phyloP scores from a whole-genome alignment of 2,329 filamentous ascomycete genomes.

The Atkinsonella hypoxylon region DNA sequence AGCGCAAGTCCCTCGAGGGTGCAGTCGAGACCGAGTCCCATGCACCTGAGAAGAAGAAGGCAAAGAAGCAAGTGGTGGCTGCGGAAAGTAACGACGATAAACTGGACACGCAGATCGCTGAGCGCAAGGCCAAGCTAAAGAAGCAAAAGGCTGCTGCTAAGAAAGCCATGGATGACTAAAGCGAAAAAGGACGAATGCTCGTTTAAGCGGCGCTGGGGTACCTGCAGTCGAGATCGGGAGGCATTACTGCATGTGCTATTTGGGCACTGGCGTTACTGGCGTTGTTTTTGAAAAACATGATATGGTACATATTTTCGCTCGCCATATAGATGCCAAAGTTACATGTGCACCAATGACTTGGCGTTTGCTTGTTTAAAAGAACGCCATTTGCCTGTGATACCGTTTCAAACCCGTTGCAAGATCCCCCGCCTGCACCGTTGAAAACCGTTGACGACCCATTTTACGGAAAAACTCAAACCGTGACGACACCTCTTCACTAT shows the following conservation, averaged over 20 bases:
- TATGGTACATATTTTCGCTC: background rate
- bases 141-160: conserved; percentile 48
- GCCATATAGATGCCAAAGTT: conserved; percentile 2
- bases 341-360: background rate
- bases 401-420: no score
- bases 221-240: no score
- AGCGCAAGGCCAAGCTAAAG: conserved; percentile 43
- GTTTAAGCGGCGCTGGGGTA: no score
- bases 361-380: background rate
- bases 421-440: background rate
- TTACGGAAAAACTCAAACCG: no score
- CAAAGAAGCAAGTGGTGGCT: conserved; percentile 20
- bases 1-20: conserved; percentile 39
- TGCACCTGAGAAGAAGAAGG: conserved; percentile 24
- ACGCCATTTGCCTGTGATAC: background rate
- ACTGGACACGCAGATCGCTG: conserved; percentile 47
- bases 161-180: conserved; percentile 34
- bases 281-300: conserved; percentile 15
- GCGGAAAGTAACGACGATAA: conserved; percentile 37
- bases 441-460: no score
- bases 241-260: conserved; percentile 8
- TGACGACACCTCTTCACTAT: conserved; percentile 12
- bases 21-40: conserved; percentile 30
- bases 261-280: conserved; percentile 21
- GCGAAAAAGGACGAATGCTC: background rate